Evolutionary conservation across 495 filamentous ascomycete species (phyloP).

Genomic region (Glarea lozoyensis): DNA sequence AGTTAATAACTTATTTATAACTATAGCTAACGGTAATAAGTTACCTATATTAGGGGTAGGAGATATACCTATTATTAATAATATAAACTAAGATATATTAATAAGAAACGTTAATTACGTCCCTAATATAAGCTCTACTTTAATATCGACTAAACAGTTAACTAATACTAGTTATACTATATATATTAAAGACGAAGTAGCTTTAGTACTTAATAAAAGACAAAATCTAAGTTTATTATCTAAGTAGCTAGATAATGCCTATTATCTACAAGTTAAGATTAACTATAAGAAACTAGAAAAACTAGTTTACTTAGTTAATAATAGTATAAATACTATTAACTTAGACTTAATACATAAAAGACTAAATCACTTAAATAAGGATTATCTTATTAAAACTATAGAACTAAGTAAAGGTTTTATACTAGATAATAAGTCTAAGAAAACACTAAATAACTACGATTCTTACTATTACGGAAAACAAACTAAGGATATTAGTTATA

Average conservation of each 20-base stretch:
- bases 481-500: conserved; percentile 4
- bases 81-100: conserved; percentile 7
- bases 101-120: conserved; percentile 8
- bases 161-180: conserved; percentile 7
- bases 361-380: conserved; percentile 7
- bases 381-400: conserved; percentile 7
- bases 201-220: conserved; percentile 2
- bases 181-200: conserved; percentile 4
- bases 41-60: conserved; percentile 3
- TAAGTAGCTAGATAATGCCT: conserved; percentile 5
- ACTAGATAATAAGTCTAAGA: not conserved
- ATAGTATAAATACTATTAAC: not conserved
- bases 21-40: conserved; percentile 2
- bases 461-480: conserved; percentile 1
- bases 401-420: not conserved
- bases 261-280: conserved; percentile 7
- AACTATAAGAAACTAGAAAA: not conserved
- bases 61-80: conserved; percentile 6
- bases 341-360: conserved; percentile 9
- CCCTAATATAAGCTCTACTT: conserved; percentile 6
- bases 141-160: conserved; percentile 4
- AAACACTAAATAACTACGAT: conserved; percentile 1
- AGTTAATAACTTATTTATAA: conserved; percentile 1
- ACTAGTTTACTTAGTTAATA: conserved; percentile 4
- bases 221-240: conserved; percentile 1